Conservation (phyloP, 2,329 filamentous ascomycete species). For the Penicillium decumbens region DNA sequence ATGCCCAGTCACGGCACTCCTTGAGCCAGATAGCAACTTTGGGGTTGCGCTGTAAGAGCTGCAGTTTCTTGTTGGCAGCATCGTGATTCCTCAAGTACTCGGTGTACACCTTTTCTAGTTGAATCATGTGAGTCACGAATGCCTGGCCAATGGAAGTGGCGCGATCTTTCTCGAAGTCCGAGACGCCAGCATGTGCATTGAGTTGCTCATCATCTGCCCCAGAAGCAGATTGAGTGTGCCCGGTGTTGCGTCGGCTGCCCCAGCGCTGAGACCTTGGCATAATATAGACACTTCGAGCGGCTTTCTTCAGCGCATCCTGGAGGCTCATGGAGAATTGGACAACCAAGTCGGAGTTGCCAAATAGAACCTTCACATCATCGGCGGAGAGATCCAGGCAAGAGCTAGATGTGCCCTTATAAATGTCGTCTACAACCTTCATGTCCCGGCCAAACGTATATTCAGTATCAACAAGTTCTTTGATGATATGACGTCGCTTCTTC, state of each 20-base stretch:
- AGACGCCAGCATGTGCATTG: constrained; percentile 28
- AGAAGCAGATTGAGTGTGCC: constrained; percentile 35
- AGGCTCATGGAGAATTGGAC: constrained; percentile 80
- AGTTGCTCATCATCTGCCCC: constrained; percentile 29
- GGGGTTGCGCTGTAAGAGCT: constrained; percentile 49
- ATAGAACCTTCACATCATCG: constrained; percentile 83
- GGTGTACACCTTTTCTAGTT: constrained; percentile 62
- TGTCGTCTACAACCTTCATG: constrained; percentile 96
- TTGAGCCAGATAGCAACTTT: constrained; percentile 74
- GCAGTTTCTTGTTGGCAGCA: constrained; percentile 58
- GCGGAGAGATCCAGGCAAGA: constrained; percentile 72
- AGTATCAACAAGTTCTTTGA: constrained; percentile 89
- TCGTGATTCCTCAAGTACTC: constrained; percentile 63
- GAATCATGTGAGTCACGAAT: constrained; percentile 52
- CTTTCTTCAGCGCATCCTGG: constrained; percentile 72
- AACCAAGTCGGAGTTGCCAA: constrained; percentile 88
- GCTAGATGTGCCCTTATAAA: constrained; percentile 89
- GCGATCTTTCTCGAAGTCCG: constrained; percentile 54
- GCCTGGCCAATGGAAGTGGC: constrained; percentile 56
- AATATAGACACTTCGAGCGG: constrained; percentile 72
- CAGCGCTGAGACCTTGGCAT: constrained; percentile 55
- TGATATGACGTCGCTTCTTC: constrained; percentile 72
- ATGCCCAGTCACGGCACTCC: constrained; percentile 87
- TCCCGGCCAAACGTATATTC: constrained; percentile 87
- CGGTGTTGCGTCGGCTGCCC: constrained; percentile 49